Base-by-base conservation (phyloP, 2,329 filamentous ascomycete genomes). In the Teratosphaeria viscida region DNA sequence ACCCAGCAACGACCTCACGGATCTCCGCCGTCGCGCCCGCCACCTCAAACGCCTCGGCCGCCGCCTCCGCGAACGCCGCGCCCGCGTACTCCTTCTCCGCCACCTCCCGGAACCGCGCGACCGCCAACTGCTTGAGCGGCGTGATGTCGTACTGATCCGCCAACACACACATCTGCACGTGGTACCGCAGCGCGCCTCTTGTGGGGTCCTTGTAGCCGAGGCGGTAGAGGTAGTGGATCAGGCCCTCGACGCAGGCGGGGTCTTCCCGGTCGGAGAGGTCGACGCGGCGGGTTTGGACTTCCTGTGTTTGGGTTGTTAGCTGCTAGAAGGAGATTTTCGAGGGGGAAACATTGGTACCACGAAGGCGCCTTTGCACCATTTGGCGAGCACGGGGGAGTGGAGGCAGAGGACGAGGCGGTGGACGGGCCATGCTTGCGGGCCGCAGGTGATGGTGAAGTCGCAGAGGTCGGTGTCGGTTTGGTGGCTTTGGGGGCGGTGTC, bases 351-450 rank as follows among this genome's bases (percentile, higher is more conserved):
- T 23, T 19, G n/a, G 10, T 29, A 57, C 55, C 55, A 32, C 29
- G 56, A 58, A 58, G 27, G 5, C 47, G 47, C 56, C 56, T 12
- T 27, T 53, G n/a, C 32, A 29, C n/a, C 52, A 55, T 32, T 60
- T 59, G 2, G 52, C 39, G n/a, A 68, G 62, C 53, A 63, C 65
- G 1, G 58, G 54, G 5, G 64, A 67, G 23, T 65, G 62, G 26
- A 61, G 16, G 27, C 65, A 66, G 10, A 68, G 43, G 14, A 66
- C 57, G 1, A 57, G 47, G 29, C 64, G 62, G 60, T 67, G 64
- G 1, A 65, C 65, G 12, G 57, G 55, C 49, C 59, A 64, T 16
- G 35, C 54, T 27, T 57, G 57, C 5, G 53, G 39, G 4, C 60
- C 61, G 34, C 64, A 65, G 19, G 27, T 57, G 54, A 67, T 59